Base-by-base conservation (phyloP, 495 filamentous ascomycete genomes). In the Poronia punctata region DNA sequence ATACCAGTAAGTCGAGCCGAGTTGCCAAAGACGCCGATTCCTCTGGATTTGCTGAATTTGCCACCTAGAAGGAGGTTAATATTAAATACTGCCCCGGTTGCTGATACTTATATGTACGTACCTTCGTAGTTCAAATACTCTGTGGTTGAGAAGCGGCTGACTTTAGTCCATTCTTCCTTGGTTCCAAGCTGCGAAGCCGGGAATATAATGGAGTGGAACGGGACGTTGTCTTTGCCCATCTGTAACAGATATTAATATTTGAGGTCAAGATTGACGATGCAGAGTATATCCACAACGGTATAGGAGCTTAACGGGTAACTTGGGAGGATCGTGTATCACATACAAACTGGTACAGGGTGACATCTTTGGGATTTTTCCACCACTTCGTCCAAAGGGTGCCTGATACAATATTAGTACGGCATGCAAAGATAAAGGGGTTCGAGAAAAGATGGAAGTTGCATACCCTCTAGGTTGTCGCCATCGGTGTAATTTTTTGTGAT, bases 121-220 rank as follows among this genome's bases (percentile, higher is more conserved):
- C n/a, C 80, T 64, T 96, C 92, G 56, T 98, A 98, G 63, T 94
- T 94, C 36, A 97, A 71, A 56, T 97, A 98, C 54, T 98, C 92
- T 1, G 89, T 92, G 0, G 89, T 89, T 22, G 82, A 88, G 23
- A 98, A 65, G 48, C 86, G 83, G 61, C 92, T 82, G 35, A 95
- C 72, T 76, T 80, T 86, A 25, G 90, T 97, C 92, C 92, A 98
- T 36, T 78, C 76, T 45, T 93, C 79, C 28, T 72, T 63, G 1
- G 90, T 88, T 30, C 89, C 92, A 14, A 97, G 68, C 57, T 95
- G 83, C 23, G 77, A 83, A 24, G 75, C 86, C 5, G 92, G 92
- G 67, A 93, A 98, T 55, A 96, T 88, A 52, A 98, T 49, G 24
- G 50, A 53, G 39, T 62, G 61, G 45, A 64, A 64, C 16, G 84